Evolutionary conservation across 169 alveolate species (phyloP).

Genomic region (Babesia sp.): DNA sequence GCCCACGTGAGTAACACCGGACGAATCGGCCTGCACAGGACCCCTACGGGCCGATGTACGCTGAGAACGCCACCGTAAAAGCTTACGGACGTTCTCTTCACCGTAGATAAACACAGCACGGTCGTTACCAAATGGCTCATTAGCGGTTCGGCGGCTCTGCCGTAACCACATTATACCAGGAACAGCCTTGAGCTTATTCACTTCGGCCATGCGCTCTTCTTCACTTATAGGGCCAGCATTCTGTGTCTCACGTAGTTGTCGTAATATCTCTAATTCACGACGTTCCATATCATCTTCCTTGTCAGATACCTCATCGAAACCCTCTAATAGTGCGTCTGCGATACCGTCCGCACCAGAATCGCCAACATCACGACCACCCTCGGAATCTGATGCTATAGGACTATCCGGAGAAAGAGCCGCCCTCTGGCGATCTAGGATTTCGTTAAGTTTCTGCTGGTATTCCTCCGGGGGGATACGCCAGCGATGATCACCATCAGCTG

Average conservation of each 20-base stretch:
- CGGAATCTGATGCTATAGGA: constrained; percentile 75
- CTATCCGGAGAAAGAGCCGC: constrained; percentile 76
- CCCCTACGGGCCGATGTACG: constrained; percentile 64
- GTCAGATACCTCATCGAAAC: constrained; percentile 52
- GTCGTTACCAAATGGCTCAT: constrained; percentile 78
- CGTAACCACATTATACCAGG: constrained; percentile 85
- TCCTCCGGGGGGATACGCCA: constrained; percentile 80
- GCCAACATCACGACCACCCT: constrained; percentile 38
- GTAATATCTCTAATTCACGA: constrained; percentile 71
- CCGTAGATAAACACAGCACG: constrained; percentile 83
- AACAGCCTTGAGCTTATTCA: constrained; percentile 67
- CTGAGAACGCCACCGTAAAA: constrained; percentile 77
- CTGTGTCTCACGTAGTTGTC: constrained; percentile 73
- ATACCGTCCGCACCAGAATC: constrained; percentile 31
- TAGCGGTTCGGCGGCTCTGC: constrained; percentile 72
- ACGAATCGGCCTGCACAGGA: constrained; percentile 13
- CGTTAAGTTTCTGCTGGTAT: constrained; percentile 71
- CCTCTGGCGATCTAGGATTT: constrained; percentile 74
- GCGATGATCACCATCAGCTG: constrained; percentile 55
- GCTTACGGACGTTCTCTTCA: constrained; percentile 76
- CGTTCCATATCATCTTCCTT: constrained; percentile 71
- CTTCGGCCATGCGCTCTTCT: constrained; percentile 74
- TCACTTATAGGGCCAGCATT: constrained; percentile 68
- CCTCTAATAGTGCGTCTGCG: constrained; percentile 59
- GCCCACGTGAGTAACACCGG: constrained; percentile 4